Percentiles rank a stretch among this genome's conserved stretches.
These are phyloP conservation scores for Botrytis aclada DNA, from an alignment of 2,329 filamentous ascomycete genomes.

Conservation along the genomic window DNA sequence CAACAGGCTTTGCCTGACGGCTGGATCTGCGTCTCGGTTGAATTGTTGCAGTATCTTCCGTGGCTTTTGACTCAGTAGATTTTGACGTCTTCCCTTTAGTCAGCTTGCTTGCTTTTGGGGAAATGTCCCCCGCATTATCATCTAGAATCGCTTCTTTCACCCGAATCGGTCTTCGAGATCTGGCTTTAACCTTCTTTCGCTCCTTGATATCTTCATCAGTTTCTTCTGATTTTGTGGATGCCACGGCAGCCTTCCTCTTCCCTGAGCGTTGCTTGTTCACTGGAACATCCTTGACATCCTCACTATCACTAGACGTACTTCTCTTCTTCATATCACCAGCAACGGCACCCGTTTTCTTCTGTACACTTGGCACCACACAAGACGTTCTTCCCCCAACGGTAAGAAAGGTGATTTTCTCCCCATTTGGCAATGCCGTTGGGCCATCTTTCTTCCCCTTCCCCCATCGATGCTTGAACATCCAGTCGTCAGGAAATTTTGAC, in stretches of 20 bases:
- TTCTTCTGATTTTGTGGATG: neutral
- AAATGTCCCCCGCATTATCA: neutral
- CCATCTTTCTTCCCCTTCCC: slow-evolving; percentile 77
- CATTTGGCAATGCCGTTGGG: slow-evolving; percentile 68
- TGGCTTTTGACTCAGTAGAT: slow-evolving; percentile 11
- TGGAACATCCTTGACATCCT: slow-evolving; percentile 21
- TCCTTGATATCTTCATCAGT: neutral
- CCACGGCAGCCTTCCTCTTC: slow-evolving; percentile 16
- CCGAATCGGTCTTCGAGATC: neutral
- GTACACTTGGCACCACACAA: slow-evolving; percentile 78
- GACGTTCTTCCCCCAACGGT: slow-evolving; percentile 91
- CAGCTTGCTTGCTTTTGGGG: neutral
- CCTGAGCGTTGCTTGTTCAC: neutral
- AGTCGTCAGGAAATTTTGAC: slow-evolving; percentile 77
- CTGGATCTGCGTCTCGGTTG: neutral
- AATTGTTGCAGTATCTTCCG: neutral
- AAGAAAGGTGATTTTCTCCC: slow-evolving; percentile 79
- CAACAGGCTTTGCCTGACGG: neutral
- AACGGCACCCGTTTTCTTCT: slow-evolving; percentile 64
- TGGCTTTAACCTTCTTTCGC: neutral
- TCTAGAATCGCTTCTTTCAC: neutral
- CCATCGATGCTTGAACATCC: slow-evolving; percentile 89
- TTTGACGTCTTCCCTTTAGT: slow-evolving; percentile 20
- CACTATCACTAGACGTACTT: slow-evolving; percentile 44
- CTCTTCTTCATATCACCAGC: slow-evolving; percentile 33